Evolutionary conservation across 202 grass and related monocot species (phyloP).

Genomic region (Setaria viridis): DNA sequence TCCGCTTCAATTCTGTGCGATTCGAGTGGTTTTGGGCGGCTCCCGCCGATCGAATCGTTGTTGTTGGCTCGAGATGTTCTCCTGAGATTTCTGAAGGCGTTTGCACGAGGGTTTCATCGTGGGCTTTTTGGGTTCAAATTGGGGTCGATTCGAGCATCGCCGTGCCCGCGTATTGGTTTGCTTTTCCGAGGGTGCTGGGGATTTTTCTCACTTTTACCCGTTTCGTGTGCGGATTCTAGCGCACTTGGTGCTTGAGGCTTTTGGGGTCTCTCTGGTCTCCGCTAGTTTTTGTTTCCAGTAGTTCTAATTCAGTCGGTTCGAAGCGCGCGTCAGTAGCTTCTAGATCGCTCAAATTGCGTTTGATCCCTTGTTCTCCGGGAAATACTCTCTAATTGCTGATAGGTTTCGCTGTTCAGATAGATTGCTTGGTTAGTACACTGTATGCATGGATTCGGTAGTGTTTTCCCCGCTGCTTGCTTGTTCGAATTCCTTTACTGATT

Average conservation of each 20-base stretch:
- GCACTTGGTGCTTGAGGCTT: neutral
- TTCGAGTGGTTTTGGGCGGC: constrained; percentile 20
- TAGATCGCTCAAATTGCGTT: constrained; percentile 9
- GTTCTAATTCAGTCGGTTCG: neutral
- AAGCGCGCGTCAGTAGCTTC: constrained; percentile 8
- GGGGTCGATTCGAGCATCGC: constrained; percentile 34
- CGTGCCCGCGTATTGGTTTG: neutral
- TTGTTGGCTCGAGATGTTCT: neutral
- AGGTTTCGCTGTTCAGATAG: neutral
- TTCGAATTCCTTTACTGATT: constrained; percentile 22
- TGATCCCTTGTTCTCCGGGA: constrained; percentile 9
- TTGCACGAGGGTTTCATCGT: constrained; percentile 30
- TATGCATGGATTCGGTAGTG: neutral
- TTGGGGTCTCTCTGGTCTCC: neutral
- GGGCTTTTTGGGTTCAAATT: neutral
- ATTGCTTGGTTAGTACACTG: neutral
- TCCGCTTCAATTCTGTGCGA: constrained; percentile 35
- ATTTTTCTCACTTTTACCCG: constrained; percentile 34
- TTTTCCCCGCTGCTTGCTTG: constrained; percentile 5
- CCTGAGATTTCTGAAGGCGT: neutral
- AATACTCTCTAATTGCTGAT: neutral
- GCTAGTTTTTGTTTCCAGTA: neutral
- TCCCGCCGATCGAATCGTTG: neutral
- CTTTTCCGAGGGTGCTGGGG: neutral
- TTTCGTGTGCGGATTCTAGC: constrained; percentile 36